A percentile compares a stretch with the other conserved stretches of the same genome.
Evolutionary conservation across 495 filamentous ascomycete genomes (phyloP).

Genomic region (Neurospora cerealis): DNA sequence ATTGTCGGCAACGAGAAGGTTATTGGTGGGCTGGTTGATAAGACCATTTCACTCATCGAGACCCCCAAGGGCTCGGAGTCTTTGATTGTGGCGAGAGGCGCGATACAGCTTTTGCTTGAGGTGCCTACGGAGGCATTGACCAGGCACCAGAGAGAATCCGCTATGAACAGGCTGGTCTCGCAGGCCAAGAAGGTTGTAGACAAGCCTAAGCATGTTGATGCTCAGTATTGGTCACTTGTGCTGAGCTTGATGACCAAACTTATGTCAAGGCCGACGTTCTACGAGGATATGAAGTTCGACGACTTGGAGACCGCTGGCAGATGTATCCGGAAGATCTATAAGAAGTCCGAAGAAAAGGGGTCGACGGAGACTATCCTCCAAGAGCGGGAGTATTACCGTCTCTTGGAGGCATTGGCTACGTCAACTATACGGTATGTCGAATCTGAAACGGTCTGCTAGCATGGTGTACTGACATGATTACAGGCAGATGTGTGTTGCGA

Average conservation of each 20-base stretch:
- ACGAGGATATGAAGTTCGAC: constrained; percentile 27
- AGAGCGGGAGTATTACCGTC: constrained; percentile 9
- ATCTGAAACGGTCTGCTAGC: neutral
- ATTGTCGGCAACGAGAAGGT: constrained; percentile 10
- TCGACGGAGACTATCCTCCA: constrained; percentile 1
- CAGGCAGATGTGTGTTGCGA: constrained; percentile 24
- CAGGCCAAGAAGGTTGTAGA: constrained; percentile 3
- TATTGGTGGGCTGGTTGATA: constrained; percentile 10
- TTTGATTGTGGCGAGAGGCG: constrained; percentile 3
- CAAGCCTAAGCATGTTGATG: neutral
- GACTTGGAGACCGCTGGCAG: constrained; percentile 17
- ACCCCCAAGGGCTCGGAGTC: constrained; percentile 8
- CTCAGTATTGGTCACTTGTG: constrained; percentile 20
- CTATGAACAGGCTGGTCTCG: constrained; percentile 15
- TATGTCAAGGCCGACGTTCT: constrained; percentile 38
- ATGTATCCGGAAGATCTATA: constrained; percentile 7
- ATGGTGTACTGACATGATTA: constrained; percentile 2
- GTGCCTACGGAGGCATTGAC: constrained; percentile 10
- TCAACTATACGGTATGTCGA: constrained; percentile 21
- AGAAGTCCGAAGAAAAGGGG: constrained; percentile 3
- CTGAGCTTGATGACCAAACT: constrained; percentile 38
- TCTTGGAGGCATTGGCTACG: constrained; percentile 20
- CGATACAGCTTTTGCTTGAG: constrained; percentile 14
- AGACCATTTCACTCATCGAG: constrained; percentile 8
- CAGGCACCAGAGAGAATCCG: constrained; percentile 13